A percentile compares a stretch with the other conserved stretches of the same genome.
phyloP scores from a whole-genome alignment of 2,329 filamentous ascomycete species.

The Aspergillus ibericus region DNA sequence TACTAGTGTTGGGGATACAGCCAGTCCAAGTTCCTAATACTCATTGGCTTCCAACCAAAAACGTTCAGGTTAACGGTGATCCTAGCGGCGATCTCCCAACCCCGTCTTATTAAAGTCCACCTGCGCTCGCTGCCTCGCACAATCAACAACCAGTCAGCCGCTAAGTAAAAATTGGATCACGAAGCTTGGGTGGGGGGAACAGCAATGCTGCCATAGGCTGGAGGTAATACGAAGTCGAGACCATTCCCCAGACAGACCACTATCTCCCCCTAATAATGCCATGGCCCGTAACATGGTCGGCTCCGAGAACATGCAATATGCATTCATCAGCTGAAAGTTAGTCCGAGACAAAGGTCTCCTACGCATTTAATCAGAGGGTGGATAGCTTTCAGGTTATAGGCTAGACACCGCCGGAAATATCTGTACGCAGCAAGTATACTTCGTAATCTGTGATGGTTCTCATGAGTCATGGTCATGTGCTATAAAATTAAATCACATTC shows the following conservation, averaged over 20 bases:
- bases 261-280: constrained; percentile 1
- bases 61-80: constrained; percentile 24
- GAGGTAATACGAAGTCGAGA: constrained; percentile 18
- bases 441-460: neutral
- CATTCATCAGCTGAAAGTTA: neutral
- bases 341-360: neutral
- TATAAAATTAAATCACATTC: neutral
- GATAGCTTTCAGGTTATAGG: neutral
- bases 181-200: constrained; percentile 27
- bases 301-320: neutral
- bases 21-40: neutral
- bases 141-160: neutral
- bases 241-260: constrained; percentile 10
- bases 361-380: neutral
- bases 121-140: constrained; percentile 9
- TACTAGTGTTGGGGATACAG: neutral
- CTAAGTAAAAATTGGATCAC: constrained; percentile 14
- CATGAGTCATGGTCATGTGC: neutral
- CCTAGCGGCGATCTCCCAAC: constrained; percentile 34
- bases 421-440: neutral
- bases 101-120: constrained; percentile 16
- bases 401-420: neutral
- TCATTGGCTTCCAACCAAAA: constrained; percentile 10
- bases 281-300: constrained; percentile 1
- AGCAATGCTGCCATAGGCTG: constrained; percentile 12